Conservation (phyloP, 768 basidiomycete genomes). For the Hygrocybe coccinea region DNA sequence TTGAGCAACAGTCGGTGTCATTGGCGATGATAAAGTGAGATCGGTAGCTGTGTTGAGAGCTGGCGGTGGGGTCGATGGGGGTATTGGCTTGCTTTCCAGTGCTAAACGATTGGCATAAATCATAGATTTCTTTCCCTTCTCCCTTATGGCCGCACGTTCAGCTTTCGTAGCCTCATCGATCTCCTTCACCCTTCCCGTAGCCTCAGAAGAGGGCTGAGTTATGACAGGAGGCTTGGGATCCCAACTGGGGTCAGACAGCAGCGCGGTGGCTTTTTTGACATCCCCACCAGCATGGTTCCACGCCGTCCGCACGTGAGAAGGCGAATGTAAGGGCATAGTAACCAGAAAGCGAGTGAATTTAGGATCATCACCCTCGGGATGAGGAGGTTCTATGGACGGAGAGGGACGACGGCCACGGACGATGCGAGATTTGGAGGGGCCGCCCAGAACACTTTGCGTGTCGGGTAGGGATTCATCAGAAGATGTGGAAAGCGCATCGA, state of each 20-base stretch:
- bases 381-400: slow-evolving; percentile 10
- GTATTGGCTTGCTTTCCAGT: slow-evolving; percentile 40
- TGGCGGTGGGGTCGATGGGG: slow-evolving; percentile 36
- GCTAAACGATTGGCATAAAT: slow-evolving; percentile 68
- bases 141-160: slow-evolving; percentile 57
- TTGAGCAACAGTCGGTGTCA: slow-evolving; percentile 34
- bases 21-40: slow-evolving; percentile 30
- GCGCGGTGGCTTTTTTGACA: slow-evolving; percentile 51
- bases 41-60: slow-evolving; percentile 35
- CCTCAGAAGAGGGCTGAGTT: slow-evolving; percentile 28
- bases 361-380: slow-evolving; percentile 25
- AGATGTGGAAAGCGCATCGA: slow-evolving; percentile 49
- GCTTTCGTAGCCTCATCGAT: slow-evolving; percentile 70
- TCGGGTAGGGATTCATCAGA: slow-evolving; percentile 69
- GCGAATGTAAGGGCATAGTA: slow-evolving; percentile 50
- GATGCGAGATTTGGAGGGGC: slow-evolving; percentile 50
- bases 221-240: slow-evolving; percentile 27
- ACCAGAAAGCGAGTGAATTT: slow-evolving; percentile 58
- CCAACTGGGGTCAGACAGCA: slow-evolving; percentile 59
- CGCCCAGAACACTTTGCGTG: slow-evolving; percentile 35
- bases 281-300: slow-evolving; percentile 63
- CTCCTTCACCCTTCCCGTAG: slow-evolving; percentile 61
- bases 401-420: slow-evolving; percentile 44
- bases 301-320: slow-evolving; percentile 51
- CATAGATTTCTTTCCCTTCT: slow-evolving; percentile 77